A percentile compares a stretch with the other conserved stretches of the same genome.
Conservation (phyloP, 768 basidiomycete genomes). For the Serpula lacrymans region DNA sequence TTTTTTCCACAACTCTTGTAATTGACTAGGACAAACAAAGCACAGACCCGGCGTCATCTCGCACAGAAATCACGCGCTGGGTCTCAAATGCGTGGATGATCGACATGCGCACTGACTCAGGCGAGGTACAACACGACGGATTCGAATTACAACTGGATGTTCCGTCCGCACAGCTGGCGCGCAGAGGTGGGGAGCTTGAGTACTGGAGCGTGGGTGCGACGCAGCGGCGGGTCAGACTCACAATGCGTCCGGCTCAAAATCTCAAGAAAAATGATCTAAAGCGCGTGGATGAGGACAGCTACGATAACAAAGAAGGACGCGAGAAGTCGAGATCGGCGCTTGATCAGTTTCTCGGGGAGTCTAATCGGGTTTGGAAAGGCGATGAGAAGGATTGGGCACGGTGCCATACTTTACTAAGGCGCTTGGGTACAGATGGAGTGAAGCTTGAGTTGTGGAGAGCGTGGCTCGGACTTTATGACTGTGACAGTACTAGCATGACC, state of each 20-base stretch:
- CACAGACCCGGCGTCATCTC: too few relatives aligned
- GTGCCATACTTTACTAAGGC: slow-evolving; percentile 49
- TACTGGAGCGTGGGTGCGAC: slow-evolving; percentile 70
- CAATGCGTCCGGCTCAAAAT: slow-evolving; percentile 68
- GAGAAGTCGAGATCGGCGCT: slow-evolving; percentile 11
- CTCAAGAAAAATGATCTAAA: too few relatives aligned
- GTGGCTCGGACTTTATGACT: slow-evolving; percentile 60
- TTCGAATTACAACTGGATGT: slow-evolving; percentile 86
- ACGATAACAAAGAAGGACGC: too few relatives aligned
- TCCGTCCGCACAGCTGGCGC: slow-evolving; percentile 65
- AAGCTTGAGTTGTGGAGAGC: slow-evolving; percentile 73
- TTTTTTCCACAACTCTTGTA: too few relatives aligned
- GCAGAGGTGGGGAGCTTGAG: slow-evolving; percentile 56
- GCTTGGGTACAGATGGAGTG: slow-evolving; percentile 60
- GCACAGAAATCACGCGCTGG: too few relatives aligned
- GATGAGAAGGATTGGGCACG: slow-evolving; percentile 59
- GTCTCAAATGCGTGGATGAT: slow-evolving; percentile 82
- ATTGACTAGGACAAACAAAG: too few relatives aligned
- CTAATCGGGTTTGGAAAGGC: slow-evolving; percentile 53
- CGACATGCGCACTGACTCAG: slow-evolving; percentile 77
- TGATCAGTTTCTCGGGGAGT: slow-evolving; percentile 13
- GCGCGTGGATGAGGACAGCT: neutral
- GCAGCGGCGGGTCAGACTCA: slow-evolving; percentile 82
- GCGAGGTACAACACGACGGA: slow-evolving; percentile 77
- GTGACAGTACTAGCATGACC: too few relatives aligned